Evolutionary conservation across 306 rosid species (phyloP).

Genomic region (Sesbania bispinosa): DNA sequence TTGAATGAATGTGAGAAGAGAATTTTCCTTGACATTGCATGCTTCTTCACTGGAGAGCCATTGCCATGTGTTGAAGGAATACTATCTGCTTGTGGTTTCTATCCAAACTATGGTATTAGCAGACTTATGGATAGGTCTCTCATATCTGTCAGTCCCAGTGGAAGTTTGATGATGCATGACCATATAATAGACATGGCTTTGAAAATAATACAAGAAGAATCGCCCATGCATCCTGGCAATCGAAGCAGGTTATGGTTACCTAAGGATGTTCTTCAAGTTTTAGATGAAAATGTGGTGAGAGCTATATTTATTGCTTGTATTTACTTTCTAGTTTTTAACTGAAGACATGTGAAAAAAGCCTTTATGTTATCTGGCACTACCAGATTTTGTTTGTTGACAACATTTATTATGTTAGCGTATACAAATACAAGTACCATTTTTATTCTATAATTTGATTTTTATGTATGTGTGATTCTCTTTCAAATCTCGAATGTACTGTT

Average conservation of each 20-base stretch:
- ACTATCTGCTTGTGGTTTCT: slow-evolving; percentile 7
- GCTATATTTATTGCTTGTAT: not conserved
- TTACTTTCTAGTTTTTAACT: not conserved
- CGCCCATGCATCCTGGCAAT: slow-evolving; percentile 3
- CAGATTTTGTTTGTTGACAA: no score
- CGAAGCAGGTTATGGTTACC: not conserved
- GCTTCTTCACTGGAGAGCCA: not conserved
- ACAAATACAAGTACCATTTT: not conserved
- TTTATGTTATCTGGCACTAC: not conserved
- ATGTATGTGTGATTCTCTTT: not conserved
- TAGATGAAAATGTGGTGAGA: slow-evolving; percentile 1
- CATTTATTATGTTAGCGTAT: not conserved
- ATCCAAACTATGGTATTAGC: not conserved
- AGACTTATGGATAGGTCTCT: not conserved
- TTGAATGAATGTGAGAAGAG: not conserved
- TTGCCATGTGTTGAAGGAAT: slow-evolving; percentile 1
- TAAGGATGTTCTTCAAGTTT: slow-evolving; percentile 3
- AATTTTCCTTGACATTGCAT: not conserved
- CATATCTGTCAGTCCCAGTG: not conserved
- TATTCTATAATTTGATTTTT: not conserved
- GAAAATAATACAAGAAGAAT: slow-evolving; percentile 15
- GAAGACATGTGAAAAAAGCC: not conserved
- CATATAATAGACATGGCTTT: slow-evolving; percentile 3
- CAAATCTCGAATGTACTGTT: not conserved
- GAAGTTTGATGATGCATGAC: slow-evolving; percentile 11